Conservation (phyloP, 2,329 filamentous ascomycete species). For the Aspergillus fumigatiaffinis region DNA sequence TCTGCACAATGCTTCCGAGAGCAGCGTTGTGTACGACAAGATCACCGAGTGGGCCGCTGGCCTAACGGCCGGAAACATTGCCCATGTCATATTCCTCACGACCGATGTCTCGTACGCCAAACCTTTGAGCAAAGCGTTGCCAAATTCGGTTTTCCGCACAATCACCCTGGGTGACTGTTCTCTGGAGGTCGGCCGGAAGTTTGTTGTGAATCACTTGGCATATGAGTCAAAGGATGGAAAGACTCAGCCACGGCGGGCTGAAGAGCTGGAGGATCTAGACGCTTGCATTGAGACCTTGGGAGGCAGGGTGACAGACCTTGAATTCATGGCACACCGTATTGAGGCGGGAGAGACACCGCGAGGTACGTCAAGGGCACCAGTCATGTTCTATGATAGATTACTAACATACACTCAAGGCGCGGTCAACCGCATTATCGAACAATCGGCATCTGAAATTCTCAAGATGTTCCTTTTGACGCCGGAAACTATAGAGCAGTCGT, state of each 20-base stretch:
- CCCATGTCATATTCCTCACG: constrained; percentile 92
- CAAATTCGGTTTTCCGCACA: constrained; percentile 84
- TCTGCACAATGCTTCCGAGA: constrained; percentile 70
- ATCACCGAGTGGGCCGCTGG: constrained; percentile 85
- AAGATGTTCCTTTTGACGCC: constrained; percentile 78
- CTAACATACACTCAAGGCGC: constrained; percentile 51
- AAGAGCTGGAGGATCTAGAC: constrained; percentile 69
- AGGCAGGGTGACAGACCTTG: constrained; percentile 89
- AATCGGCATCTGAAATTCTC: constrained; percentile 82
- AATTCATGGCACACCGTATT: constrained; percentile 86
- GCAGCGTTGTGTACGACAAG: constrained; percentile 66
- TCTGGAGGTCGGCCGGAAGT: constrained; percentile 80
- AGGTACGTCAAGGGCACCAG: constrained; percentile 30
- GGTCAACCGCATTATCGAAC: constrained; percentile 81
- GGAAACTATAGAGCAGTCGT: constrained; percentile 59
- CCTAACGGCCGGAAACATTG: constrained; percentile 79
- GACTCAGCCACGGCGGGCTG: constrained; percentile 35
- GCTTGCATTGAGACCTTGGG: constrained; percentile 76
- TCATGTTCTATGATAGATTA: neutral
- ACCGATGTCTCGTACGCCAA: constrained; percentile 87
- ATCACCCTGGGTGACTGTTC: constrained; percentile 83
- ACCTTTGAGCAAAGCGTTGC: constrained; percentile 77
- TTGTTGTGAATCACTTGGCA: constrained; percentile 78
- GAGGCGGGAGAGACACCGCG: constrained; percentile 79
- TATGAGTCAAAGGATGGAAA: constrained; percentile 33